These are phyloP conservation scores for Metschnikowia kofuensis DNA, from an alignment of 805 yeast species.

Conservation along the genomic window DNA sequence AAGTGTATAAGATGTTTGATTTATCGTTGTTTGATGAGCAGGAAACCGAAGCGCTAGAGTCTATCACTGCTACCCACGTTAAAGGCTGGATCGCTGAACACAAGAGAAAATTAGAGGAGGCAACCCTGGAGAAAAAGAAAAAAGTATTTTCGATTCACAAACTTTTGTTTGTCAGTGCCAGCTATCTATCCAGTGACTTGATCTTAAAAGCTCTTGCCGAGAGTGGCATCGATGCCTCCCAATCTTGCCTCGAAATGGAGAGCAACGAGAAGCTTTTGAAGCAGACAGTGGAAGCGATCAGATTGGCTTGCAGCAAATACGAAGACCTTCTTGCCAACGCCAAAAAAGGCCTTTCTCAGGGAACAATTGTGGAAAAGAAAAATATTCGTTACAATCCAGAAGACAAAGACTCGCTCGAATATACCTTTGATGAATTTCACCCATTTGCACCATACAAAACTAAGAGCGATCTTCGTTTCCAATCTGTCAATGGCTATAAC, in stretches of 20 bases:
- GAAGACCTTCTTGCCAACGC: constrained; percentile 30
- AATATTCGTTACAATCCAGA: constrained; percentile 49
- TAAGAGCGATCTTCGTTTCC: constrained; percentile 32
- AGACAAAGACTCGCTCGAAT: constrained; percentile 45
- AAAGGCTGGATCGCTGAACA: constrained; percentile 40
- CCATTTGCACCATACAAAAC: constrained; percentile 56
- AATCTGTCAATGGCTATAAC: constrained; percentile 64
- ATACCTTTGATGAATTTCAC: constrained; percentile 62
- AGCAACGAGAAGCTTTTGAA: constrained; percentile 27
- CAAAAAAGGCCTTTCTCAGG: constrained; percentile 38
- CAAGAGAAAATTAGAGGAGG: constrained; percentile 22
- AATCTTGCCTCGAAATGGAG: constrained; percentile 29
- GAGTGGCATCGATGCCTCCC: constrained; percentile 46
- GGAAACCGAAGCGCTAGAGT: constrained; percentile 6
- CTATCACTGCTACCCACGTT: constrained; percentile 24
- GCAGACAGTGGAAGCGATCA: constrained; percentile 39
- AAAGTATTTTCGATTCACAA: constrained; percentile 66
- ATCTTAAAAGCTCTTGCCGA: constrained; percentile 55
- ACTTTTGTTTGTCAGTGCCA: constrained; percentile 60
- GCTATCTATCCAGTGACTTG: constrained; percentile 77
- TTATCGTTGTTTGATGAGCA: constrained; percentile 39
- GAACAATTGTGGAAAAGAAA: constrained; percentile 61
- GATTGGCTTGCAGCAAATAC: constrained; percentile 46
- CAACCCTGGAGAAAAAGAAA: constrained; percentile 25
- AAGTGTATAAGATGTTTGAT: constrained; percentile 61